phyloP scores from a whole-genome alignment of 257 asterid genomes.

The Penstemon barbatus region DNA sequence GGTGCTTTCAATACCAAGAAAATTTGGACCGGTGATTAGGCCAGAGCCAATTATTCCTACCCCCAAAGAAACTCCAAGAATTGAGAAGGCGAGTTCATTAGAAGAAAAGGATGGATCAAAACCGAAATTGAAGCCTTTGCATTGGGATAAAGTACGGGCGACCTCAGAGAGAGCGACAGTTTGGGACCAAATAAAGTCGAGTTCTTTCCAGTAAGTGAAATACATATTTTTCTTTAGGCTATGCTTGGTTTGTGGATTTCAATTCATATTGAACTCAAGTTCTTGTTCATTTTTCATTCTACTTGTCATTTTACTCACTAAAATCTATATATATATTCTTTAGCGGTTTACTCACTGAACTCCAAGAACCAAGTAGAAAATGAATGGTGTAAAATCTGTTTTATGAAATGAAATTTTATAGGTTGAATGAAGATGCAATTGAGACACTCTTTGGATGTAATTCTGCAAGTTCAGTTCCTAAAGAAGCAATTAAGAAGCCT shows the following conservation, averaged over 20 bases:
- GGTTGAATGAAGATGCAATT: conserved; percentile 86
- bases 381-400: conserved; percentile 22
- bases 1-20: conserved; percentile 36
- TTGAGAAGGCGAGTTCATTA: conserved; percentile 30
- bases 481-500: conserved; percentile 54
- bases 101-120: conserved; percentile 57
- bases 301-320: too few species aligned
- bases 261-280: neutral
- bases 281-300: too few species aligned
- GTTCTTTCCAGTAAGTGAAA: conserved; percentile 79
- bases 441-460: conserved; percentile 80
- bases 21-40: conserved; percentile 30
- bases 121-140: conserved; percentile 76
- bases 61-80: conserved; percentile 37
- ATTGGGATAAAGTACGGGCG: conserved; percentile 91
- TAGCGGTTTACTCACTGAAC: too few species aligned
- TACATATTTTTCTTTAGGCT: neutral
- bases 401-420: conserved; percentile 27
- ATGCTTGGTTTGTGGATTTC: too few species aligned
- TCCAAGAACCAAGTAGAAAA: too few species aligned
- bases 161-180: conserved; percentile 71
- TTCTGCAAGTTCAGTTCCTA: conserved; percentile 49
- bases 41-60: conserved; percentile 47
- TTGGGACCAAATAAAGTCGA: conserved; percentile 82
- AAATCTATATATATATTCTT: too few species aligned